Percentiles rank a stretch among this genome's conserved stretches.
These are phyloP conservation scores for Cystobasidium ongulense DNA, from an alignment of 768 basidiomycete species.

Conservation along the genomic window DNA sequence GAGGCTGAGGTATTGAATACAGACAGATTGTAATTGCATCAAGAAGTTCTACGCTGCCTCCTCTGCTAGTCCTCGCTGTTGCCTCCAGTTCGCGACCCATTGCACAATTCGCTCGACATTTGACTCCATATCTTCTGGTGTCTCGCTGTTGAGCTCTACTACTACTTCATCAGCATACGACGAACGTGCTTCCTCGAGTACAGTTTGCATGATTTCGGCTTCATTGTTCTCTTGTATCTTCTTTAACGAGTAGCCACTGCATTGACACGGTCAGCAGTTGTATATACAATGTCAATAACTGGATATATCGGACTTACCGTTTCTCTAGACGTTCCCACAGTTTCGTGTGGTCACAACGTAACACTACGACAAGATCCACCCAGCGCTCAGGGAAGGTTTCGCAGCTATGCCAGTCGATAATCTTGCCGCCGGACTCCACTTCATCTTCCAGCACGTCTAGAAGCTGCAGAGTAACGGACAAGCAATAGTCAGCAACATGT, in stretches of 20 bases:
- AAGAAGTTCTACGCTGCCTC: background rate
- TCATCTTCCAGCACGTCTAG: conserved; percentile 75
- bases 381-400: conserved; percentile 91
- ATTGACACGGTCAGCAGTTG: background rate
- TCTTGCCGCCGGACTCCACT: conserved; percentile 57
- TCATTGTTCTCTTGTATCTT: conserved; percentile 98
- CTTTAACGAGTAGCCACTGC: conserved; percentile 72
- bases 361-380: conserved; percentile 87
- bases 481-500: background rate
- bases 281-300: background rate
- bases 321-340: conserved; percentile 87
- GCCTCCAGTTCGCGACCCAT: conserved; percentile 72
- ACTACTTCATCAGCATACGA: conserved; percentile 81
- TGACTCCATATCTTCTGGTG: conserved; percentile 67
- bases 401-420: conserved; percentile 92
- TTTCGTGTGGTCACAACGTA: conserved; percentile 75
- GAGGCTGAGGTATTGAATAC: too few relatives aligned
- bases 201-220: conserved; percentile 93
- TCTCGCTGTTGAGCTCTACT: conserved; percentile 71
- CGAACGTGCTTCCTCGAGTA: conserved; percentile 75
- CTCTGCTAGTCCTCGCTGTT: conserved; percentile 39
- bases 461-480: conserved; percentile 52
- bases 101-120: conserved; percentile 79
- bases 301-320: conserved; percentile 52
- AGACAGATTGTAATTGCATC: background rate